Evolutionary conservation across 2,329 filamentous ascomycete genomes (phyloP).

Genomic region (Tolypocladium cylindrosporum): DNA sequence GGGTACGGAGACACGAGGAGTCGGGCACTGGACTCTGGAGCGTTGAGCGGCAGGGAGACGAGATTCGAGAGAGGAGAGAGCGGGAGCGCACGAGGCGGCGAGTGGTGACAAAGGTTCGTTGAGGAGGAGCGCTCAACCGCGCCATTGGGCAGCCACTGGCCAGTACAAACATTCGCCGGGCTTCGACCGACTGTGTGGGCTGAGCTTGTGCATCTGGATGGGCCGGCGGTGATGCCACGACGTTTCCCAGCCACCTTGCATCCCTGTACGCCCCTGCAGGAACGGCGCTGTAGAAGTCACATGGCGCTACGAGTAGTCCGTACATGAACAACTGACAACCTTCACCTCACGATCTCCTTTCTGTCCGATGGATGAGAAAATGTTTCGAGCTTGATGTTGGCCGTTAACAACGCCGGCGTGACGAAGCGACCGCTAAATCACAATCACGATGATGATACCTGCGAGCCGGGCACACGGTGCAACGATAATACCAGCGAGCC

Average conservation of each 20-base stretch:
- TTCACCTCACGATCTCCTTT: no score
- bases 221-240: background rate
- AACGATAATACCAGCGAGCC: no score
- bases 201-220: constrained; percentile 2
- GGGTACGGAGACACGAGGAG: background rate
- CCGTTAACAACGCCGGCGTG: no score
- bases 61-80: background rate
- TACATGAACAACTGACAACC: background rate
- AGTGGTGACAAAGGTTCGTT: background rate
- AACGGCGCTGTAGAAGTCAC: background rate
- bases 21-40: background rate
- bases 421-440: no score
- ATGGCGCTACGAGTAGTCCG: background rate
- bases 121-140: background rate
- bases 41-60: background rate
- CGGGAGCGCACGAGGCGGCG: background rate
- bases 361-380: no score
- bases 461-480: no score
- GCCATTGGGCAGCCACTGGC: constrained; percentile 3
- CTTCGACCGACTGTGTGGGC: background rate
- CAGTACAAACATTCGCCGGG: background rate
- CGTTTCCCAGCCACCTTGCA: background rate
- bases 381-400: no score
- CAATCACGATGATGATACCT: no score
- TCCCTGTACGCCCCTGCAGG: constrained; percentile 1